Base-by-base conservation (phyloP, 768 basidiomycete genomes). In the Hypholoma fasciculare region DNA sequence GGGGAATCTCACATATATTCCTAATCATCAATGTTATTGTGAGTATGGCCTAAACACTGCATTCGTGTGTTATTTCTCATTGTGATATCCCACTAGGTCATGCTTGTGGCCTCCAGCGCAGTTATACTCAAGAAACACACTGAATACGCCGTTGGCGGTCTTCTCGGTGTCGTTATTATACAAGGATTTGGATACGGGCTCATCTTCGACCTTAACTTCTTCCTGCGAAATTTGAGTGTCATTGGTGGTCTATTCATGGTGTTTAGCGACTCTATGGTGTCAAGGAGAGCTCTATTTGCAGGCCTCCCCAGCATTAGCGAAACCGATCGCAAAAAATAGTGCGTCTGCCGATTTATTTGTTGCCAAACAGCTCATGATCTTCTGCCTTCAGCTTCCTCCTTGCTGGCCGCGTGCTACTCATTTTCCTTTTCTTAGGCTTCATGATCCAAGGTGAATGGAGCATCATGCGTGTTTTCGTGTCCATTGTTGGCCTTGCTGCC, bases 241-340 rank as follows among this genome's bases (percentile, higher is more conserved):
- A 94, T 98, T 61, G 97, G 97, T 55, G 97, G 97, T 54, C 86
- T 99, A 47, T 88, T 99, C 76, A 99, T 99, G 97, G 96, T 98
- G 23, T 95, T 99, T 75, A 94, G 90, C 62, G 97, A 99, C 72
- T 92, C 94, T 1, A 90, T 98, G 83, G 82, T 92, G 57, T 90
- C 87, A 19, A 84, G 88, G 73, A 95, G 89, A 77, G 86, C 88
- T 64, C 77, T 88, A 44, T 98, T 98, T 65, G 96, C 96, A 11
- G 96, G 94, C 47, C 76, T 98, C 2, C 95, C 96, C 1, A 81
- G 84, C 36, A 81, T 98, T 55, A 93, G 88, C 69, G 97, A 99
- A 75, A 96, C 86, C 1, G 97, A 99, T 75, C 86, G 96, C 78
- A 92, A 92, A 76, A 98, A 98, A 90, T 99, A 98, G 95, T 98